These are phyloP conservation scores for Euphorbia celastroides DNA, from an alignment of 441 rosid species.

Conservation along the genomic window DNA sequence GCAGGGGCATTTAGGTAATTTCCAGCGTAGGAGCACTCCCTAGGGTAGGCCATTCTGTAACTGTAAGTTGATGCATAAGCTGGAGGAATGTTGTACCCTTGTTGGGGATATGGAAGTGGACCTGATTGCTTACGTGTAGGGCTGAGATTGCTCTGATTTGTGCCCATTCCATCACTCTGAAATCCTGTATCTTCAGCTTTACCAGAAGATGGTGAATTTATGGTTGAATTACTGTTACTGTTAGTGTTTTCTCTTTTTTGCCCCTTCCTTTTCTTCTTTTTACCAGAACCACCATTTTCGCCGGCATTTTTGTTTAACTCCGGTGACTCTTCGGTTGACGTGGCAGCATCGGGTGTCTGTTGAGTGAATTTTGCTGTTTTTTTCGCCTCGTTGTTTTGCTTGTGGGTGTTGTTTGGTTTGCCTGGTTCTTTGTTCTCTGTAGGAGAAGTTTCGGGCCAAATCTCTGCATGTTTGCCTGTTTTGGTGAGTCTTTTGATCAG, in stretches of 20 bases:
- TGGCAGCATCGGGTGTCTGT: background rate
- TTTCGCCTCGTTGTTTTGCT: background rate
- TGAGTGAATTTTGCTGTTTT: background rate
- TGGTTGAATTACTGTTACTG: background rate
- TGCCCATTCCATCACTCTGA: background rate
- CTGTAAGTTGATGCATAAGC: slow-evolving; percentile 12
- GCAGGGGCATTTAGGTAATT: slow-evolving; percentile 8
- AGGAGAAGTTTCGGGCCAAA: slow-evolving; percentile 36
- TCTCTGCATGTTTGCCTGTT: slow-evolving; percentile 53
- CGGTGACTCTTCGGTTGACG: slow-evolving; percentile 1
- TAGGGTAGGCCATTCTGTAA: slow-evolving; percentile 9
- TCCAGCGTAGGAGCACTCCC: slow-evolving; percentile 10
- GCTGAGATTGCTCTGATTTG: slow-evolving; percentile 17
- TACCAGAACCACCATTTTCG: slow-evolving; percentile 5
- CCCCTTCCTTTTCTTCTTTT: slow-evolving; percentile 19
- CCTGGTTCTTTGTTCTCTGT: slow-evolving; percentile 11
- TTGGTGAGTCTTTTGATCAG: slow-evolving; percentile 48
- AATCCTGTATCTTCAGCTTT: slow-evolving; percentile 8
- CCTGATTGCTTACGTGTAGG: slow-evolving; percentile 12
- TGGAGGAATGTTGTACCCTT: slow-evolving; percentile 13
- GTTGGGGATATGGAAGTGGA: slow-evolving; percentile 14
- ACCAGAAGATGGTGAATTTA: slow-evolving; percentile 9
- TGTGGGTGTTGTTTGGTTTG: slow-evolving; percentile 6
- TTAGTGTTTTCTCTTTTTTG: background rate
- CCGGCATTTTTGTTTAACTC: background rate